Conservation (phyloP, 345 rosid species). For the Mallotus nudiflorus region DNA sequence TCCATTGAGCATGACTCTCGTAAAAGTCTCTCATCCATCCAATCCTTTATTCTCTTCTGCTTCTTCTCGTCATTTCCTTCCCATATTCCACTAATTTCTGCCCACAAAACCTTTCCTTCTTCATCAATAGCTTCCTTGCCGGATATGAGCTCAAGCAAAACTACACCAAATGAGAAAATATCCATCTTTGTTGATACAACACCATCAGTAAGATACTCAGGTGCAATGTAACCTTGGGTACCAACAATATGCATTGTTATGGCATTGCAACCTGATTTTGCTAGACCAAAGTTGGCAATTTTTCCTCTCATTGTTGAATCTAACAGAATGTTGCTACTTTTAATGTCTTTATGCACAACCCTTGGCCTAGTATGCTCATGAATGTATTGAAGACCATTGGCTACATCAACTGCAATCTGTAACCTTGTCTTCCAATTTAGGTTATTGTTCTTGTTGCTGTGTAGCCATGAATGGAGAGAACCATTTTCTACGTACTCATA, state of each 20-base stretch:
- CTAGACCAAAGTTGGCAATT: slow-evolving; percentile 70
- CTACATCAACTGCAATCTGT: slow-evolving; percentile 52
- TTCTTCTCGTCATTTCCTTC: slow-evolving; percentile 44
- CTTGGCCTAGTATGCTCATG: slow-evolving; percentile 69
- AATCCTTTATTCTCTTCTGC: slow-evolving; percentile 29
- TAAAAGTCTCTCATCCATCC: slow-evolving; percentile 44
- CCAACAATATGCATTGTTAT: slow-evolving; percentile 76
- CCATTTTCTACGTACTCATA: slow-evolving; percentile 60
- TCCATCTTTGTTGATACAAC: slow-evolving; percentile 66
- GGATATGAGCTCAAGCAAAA: slow-evolving; percentile 62
- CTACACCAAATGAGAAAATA: slow-evolving; percentile 70
- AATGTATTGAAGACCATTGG: slow-evolving; percentile 71
- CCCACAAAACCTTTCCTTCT: slow-evolving; percentile 55
- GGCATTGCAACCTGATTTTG: slow-evolving; percentile 75
- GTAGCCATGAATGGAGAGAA: slow-evolving; percentile 60
- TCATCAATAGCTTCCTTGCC: slow-evolving; percentile 53
- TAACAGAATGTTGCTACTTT: slow-evolving; percentile 61
- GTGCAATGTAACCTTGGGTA: slow-evolving; percentile 77
- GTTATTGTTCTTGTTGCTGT: slow-evolving; percentile 28
- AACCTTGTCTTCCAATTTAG: slow-evolving; percentile 58
- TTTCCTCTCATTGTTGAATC: slow-evolving; percentile 66
- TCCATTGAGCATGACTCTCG: slow-evolving; percentile 43
- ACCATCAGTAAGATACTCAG: slow-evolving; percentile 62
- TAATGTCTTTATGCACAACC: slow-evolving; percentile 75
- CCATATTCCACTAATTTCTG: slow-evolving; percentile 24